phyloP scores from a whole-genome alignment of 2,329 filamentous ascomycete genomes.

The Colletotrichum phormii region DNA sequence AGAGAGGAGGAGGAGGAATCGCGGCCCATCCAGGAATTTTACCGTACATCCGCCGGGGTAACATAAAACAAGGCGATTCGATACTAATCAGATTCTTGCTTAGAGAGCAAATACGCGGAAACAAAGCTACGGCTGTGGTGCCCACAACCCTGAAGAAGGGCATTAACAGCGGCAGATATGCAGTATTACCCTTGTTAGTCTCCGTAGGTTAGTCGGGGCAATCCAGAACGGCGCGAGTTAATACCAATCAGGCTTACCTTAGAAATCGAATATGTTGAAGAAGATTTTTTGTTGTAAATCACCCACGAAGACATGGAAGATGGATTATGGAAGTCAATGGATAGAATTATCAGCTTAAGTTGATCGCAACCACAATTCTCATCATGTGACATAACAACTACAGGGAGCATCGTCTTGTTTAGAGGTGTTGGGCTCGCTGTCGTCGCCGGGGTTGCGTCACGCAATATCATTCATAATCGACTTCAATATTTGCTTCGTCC shows the following conservation, averaged over 20 bases:
- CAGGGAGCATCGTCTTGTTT: no score
- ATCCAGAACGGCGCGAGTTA: neutral
- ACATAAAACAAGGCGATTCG: neutral
- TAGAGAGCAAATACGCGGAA: neutral
- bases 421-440: neutral
- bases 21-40: neutral
- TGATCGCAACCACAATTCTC: no score
- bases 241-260: neutral
- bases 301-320: no score
- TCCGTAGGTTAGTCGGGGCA: neutral
- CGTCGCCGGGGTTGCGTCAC: neutral
- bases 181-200: no score
- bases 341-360: no score
- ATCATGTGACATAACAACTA: no score
- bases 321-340: no score
- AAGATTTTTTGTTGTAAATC: no score
- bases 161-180: neutral
- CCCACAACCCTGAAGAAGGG: no score
- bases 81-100: neutral
- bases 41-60: neutral
- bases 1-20: neutral
- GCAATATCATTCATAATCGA: neutral
- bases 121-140: neutral
- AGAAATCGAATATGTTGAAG: no score
- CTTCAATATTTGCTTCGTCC: neutral